A percentile compares a stretch with the other conserved stretches of the same genome.
Conservation (phyloP, 495 filamentous ascomycete genomes). For the Podospora sp. region DNA sequence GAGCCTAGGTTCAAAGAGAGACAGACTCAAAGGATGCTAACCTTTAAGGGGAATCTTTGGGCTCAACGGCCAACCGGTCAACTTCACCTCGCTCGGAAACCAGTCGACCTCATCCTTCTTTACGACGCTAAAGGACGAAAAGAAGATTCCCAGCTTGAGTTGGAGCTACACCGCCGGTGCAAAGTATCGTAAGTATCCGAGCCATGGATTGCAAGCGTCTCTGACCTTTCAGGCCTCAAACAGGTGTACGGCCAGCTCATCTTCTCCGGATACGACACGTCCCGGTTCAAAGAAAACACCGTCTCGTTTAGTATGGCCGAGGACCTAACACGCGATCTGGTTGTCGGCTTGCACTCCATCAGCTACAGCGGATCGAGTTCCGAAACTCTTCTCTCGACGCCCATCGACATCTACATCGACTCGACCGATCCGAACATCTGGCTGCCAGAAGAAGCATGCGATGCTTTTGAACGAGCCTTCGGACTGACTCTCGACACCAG, state of each 20-base stretch:
- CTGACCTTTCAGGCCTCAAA: constrained; percentile 41
- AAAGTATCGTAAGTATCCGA: constrained; percentile 46
- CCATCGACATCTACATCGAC: constrained; percentile 52
- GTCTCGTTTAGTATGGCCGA: constrained; percentile 52
- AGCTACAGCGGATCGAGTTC: constrained; percentile 39
- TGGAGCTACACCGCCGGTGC: constrained; percentile 62
- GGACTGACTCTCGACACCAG: constrained; percentile 49
- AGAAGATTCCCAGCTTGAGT: constrained; percentile 52
- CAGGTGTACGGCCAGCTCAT: constrained; percentile 56
- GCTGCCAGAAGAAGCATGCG: constrained; percentile 56
- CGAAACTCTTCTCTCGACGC: constrained; percentile 35
- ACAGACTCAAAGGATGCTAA: too few relatives aligned
- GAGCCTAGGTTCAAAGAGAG: too few relatives aligned
- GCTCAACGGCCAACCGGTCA: constrained; percentile 52
- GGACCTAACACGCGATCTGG: constrained; percentile 52
- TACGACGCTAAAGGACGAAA: constrained; percentile 48
- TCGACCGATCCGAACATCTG: constrained; percentile 58
- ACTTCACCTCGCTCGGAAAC: constrained; percentile 50
- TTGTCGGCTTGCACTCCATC: constrained; percentile 53
- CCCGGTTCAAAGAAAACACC: constrained; percentile 52
- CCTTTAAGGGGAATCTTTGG: constrained; percentile 50
- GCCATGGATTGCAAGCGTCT: not conserved
- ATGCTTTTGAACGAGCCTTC: constrained; percentile 57
- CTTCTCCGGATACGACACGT: constrained; percentile 59
- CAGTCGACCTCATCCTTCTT: constrained; percentile 51